Evolutionary conservation across 352 stramenopile genomes (phyloP).

Genomic region (Pythium utonaiense): DNA sequence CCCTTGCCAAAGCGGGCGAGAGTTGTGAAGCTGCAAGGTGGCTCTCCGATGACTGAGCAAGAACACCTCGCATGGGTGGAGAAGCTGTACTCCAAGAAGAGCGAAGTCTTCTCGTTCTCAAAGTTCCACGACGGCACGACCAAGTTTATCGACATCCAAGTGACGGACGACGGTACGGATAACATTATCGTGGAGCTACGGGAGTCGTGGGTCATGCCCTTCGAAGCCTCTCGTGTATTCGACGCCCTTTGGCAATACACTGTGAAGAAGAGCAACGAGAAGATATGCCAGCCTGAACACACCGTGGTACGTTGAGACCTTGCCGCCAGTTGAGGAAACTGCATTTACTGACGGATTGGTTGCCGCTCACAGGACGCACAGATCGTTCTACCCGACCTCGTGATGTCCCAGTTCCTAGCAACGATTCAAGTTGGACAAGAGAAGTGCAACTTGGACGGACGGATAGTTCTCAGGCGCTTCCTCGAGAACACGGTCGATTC

Average conservation of each 20-base stretch:
- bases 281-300: background rate
- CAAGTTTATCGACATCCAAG: slow-evolving; percentile 16
- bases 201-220: slow-evolving; percentile 12
- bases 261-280: slow-evolving; percentile 1
- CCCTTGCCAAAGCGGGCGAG: background rate
- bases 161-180: background rate
- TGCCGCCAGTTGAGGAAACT: too few species aligned
- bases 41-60: background rate
- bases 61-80: slow-evolving; percentile 5
- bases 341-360: background rate
- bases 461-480: slow-evolving; percentile 2
- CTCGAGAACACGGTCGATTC: background rate
- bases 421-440: background rate
- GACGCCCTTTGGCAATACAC: slow-evolving; percentile 9
- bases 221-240: slow-evolving; percentile 6
- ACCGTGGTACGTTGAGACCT: slow-evolving; percentile 1
- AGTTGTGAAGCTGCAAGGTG: background rate
- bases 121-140: slow-evolving; percentile 14
- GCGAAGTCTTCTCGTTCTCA: background rate
- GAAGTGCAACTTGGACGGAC: background rate
- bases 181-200: slow-evolving; percentile 7
- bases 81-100: background rate
- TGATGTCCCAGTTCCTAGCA: slow-evolving; percentile 1
- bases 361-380: background rate
- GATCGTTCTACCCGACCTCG: background rate